Evolutionary conservation across 2,329 filamentous ascomycete species (phyloP).

Genomic region (Ascochyta rabiei): DNA sequence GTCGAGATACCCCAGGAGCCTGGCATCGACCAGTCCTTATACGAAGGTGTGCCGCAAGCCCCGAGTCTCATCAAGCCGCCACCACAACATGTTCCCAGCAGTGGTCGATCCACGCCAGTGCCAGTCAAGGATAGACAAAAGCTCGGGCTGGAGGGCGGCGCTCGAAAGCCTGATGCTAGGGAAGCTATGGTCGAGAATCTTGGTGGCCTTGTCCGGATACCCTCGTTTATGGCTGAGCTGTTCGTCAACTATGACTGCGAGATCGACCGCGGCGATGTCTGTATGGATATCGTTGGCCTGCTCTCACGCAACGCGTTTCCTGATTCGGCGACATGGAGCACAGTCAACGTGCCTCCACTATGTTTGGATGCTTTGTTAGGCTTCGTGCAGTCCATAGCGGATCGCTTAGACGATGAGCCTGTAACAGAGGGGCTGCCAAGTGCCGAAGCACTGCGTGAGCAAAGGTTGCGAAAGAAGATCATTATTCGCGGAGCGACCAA

Average conservation of each 20-base stretch:
- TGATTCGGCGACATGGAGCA: constrained; percentile 98
- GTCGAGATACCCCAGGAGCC: constrained; percentile 91
- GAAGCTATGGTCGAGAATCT: constrained; percentile 99
- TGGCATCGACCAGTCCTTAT: constrained; percentile 88
- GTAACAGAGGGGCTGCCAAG: constrained; percentile 70
- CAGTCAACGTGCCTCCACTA: constrained; percentile 93
- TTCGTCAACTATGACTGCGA: constrained; percentile 99
- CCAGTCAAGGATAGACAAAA: constrained; percentile 91
- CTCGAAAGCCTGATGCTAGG: constrained; percentile 89
- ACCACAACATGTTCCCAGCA: constrained; percentile 69
- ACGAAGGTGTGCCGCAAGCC: constrained; percentile 89
- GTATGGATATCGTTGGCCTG: constrained; percentile 92
- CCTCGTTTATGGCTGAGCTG: constrained; percentile 91
- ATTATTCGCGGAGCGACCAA: constrained; percentile 87
- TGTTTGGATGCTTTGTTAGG: constrained; percentile 90
- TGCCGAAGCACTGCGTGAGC: constrained; percentile 67
- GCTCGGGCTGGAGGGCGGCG: constrained; percentile 88
- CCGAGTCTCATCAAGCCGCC: constrained; percentile 83
- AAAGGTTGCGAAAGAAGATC: constrained; percentile 80
- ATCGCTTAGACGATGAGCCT: constrained; percentile 77
- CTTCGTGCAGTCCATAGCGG: constrained; percentile 90
- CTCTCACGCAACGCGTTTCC: constrained; percentile 93
- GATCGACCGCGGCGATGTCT: constrained; percentile 86
- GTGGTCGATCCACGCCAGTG: constrained; percentile 87
- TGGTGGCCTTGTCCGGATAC: constrained; percentile 88